Base-by-base conservation (phyloP, 805 yeast genomes). In the Saccharomycopsis sp. region DNA sequence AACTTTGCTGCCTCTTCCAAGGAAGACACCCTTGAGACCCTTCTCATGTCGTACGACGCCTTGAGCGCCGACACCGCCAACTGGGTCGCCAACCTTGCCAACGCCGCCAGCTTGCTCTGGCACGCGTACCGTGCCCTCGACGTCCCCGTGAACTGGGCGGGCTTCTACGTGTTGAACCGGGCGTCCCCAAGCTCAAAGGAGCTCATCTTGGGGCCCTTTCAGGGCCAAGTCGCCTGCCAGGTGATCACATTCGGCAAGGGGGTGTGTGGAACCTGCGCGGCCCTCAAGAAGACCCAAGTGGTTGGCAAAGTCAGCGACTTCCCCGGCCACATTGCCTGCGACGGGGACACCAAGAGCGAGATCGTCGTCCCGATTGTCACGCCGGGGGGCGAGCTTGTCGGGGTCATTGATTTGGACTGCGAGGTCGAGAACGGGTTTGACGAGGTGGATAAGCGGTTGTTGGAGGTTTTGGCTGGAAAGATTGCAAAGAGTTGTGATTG, bases 251-350 rank as follows among this genome's bases (percentile, higher is more conserved):
- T 80, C 38, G 96, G 95, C 4, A 68, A 63, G 44, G 98, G 98
- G 10, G 97, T 89, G 0, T 92, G 97, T 62, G 97, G 98, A 4
- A 63, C 73, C 1, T 94, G 95, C 2, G 95, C 94, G 0, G 46
- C 54, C 0, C 48, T 64, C 1, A 59, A 60, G 41, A 40, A 57
- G 33, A 81, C 95, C 1, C 95, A 86, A 55, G 54, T 87, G 5
- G 96, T 89, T 8, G 66, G 69, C 1, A 74, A 89, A 56, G 97
- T 89, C 2, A 67, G 80, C 16, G 57, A 71, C 50, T 86, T 75
- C 52, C 94, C 95, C 0, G 94, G 94, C 1, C 97, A 89, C 56
- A 92, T 89, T 49, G 97, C 97, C 0, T 89, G 98, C 62, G 98
- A 92, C 61, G 95, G 95, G 0, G 95, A 79, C 44, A 89, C 97